Evolutionary conservation across 2,329 filamentous ascomycete genomes (phyloP), one percentile per base, ranked within the genome.

Genomic region (Beauveria brongniartii): DNA sequence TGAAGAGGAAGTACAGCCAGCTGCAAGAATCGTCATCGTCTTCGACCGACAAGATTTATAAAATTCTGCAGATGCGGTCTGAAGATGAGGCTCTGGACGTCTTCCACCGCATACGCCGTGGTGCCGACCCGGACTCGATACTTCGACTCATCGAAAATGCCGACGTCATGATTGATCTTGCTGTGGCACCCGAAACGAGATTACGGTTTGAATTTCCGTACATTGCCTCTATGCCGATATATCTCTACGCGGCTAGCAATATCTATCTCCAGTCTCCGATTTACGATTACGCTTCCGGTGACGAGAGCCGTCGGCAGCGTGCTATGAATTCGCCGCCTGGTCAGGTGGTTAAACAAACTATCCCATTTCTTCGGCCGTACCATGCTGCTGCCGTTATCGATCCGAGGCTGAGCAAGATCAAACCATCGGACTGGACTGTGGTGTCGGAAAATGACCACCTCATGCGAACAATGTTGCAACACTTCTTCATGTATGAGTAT

Each of bases 111-210:
- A 69, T 78, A 22, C 68, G 75, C 18, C 62, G 67, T 1, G 74
- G 74, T 5, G 64, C 66, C 5, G 71, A 74, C 46, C 62, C 68
- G 1, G 61, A 41, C 5, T 65, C 69, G 0, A 67, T 78, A 28
- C 44, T 76, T 3, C 70, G 67, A 12, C 72, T 74, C 30, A 67
- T 74, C 53, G 69, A 68, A 50, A 68, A 69, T 24, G 76, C 75
- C 6, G 70, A 75, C 60, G 40, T 73, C 3, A 62, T 77, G 9
- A 63, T 77, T 3, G 73, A 77, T 61, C 69, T 76, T 57, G 66
- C 72, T 1, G 63, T 76, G 28, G 24, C 43, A 12, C 47, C 44
- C 10, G 59, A 61, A n/a, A 34, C 55, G 53, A 48, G 48, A 46
- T 26, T 48, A 22, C 22, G 37, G 2, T 56, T 57, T 34, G 59